These are phyloP conservation scores for Strobilomyces echinocephalus DNA, from an alignment of 768 basidiomycete species.

Conservation along the genomic window DNA sequence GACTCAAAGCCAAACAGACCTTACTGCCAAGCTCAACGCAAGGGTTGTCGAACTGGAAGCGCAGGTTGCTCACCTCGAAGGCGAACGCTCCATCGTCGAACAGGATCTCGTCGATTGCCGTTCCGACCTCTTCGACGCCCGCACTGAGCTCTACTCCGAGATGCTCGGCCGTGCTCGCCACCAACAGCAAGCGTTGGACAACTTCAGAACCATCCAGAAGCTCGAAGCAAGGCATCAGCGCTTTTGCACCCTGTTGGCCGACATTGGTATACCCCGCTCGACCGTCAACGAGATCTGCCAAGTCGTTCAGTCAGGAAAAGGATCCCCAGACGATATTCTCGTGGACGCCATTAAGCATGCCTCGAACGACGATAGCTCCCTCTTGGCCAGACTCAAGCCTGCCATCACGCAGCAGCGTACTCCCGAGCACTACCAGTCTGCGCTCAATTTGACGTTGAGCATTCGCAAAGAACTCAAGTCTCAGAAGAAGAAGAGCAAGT, in stretches of 20 bases:
- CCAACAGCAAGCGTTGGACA: constrained; percentile 21
- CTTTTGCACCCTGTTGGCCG: constrained; percentile 21
- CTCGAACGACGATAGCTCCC: constrained; percentile 32
- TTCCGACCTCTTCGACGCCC: constrained; percentile 25
- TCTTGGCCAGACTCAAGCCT: constrained; percentile 42
- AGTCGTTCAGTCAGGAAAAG: constrained; percentile 23
- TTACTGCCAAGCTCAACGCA: background rate
- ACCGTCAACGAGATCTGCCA: constrained; percentile 22
- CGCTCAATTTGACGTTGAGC: constrained; percentile 42
- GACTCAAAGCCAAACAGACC: background rate
- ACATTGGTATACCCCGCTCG: constrained; percentile 25
- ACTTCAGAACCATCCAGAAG: constrained; percentile 25
- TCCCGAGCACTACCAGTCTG: constrained; percentile 41
- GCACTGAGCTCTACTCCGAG: constrained; percentile 26
- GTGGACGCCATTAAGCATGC: constrained; percentile 42
- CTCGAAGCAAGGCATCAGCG: constrained; percentile 24
- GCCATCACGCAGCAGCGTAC: constrained; percentile 33
- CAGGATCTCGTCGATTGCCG: constrained; percentile 27
- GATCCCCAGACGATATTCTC: constrained; percentile 38
- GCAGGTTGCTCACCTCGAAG: constrained; percentile 10
- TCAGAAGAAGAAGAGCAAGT: constrained; percentile 40
- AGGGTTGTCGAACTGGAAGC: constrained; percentile 13
- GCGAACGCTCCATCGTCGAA: constrained; percentile 19
- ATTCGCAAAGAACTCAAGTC: constrained; percentile 41
- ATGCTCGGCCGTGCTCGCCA: constrained; percentile 26